Percentiles rank a stretch among this genome's conserved stretches.
phyloP scores from a whole-genome alignment of 768 basidiomycete species.

The Tephrocybe rancida region DNA sequence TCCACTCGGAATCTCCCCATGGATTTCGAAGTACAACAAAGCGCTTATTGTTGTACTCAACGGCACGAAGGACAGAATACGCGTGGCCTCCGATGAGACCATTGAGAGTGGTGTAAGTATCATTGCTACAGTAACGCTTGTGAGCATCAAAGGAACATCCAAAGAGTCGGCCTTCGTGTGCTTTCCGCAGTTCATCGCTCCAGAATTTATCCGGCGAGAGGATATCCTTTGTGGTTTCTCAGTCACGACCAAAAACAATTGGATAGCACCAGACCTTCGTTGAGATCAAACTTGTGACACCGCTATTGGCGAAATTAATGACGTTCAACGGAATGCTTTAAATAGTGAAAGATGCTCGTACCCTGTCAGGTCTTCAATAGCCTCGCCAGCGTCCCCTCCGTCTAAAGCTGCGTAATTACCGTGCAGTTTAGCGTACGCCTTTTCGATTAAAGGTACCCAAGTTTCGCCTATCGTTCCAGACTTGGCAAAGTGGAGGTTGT shows the following conservation, averaged over 20 bases:
- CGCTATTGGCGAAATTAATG: constrained; percentile 10
- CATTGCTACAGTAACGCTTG: not conserved
- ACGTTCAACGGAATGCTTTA: not conserved
- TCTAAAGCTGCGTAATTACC: constrained; percentile 47
- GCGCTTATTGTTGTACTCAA: constrained; percentile 47
- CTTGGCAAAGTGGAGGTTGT: constrained; percentile 51
- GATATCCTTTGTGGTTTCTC: constrained; percentile 38
- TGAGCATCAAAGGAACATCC: constrained; percentile 41
- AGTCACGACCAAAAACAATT: not conserved
- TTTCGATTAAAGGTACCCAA: constrained; percentile 61
- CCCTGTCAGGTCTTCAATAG: constrained; percentile 62
- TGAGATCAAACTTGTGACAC: constrained; percentile 26
- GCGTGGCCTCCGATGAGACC: constrained; percentile 46
- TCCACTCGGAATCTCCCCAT: constrained; percentile 54
- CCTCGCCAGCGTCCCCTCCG: constrained; percentile 48
- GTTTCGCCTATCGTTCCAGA: constrained; percentile 51
- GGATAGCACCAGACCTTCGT: constrained; percentile 18
- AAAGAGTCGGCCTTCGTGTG: constrained; percentile 51
- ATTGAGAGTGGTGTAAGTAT: constrained; percentile 25
- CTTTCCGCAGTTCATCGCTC: constrained; percentile 47
- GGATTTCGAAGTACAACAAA: constrained; percentile 57
- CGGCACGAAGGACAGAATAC: constrained; percentile 51
- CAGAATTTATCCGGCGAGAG: constrained; percentile 52
- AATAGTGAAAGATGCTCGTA: constrained; percentile 20
- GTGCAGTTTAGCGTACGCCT: constrained; percentile 61